phyloP scores from a whole-genome alignment of 2,329 filamentous ascomycete species.

The Onygena corvina region DNA sequence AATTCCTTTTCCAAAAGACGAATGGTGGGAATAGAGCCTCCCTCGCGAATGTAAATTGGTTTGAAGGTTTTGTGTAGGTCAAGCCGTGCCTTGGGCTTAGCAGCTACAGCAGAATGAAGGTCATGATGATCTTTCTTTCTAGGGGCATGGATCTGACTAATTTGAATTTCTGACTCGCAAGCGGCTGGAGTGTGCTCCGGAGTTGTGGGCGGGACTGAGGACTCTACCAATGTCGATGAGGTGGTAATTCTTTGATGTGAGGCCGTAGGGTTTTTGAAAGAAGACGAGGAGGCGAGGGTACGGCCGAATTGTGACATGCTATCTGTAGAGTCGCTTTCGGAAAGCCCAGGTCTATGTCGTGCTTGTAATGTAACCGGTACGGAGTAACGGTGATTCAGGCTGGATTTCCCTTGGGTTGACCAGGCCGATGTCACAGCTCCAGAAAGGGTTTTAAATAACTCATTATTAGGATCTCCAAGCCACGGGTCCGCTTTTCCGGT shows the following conservation, averaged over 20 bases:
- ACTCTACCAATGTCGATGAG: conserved; percentile 13
- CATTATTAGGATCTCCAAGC: conserved; percentile 82
- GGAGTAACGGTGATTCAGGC: conserved; percentile 27
- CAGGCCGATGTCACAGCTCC: conserved; percentile 75
- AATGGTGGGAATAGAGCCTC: conserved; percentile 88
- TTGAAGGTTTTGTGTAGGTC: conserved; percentile 15
- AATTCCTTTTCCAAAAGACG: conserved; percentile 93
- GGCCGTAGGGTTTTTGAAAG: neutral
- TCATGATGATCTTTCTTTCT: neutral
- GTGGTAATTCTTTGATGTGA: conserved; percentile 6
- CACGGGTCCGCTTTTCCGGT: conserved; percentile 92
- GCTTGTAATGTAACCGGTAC: conserved; percentile 17
- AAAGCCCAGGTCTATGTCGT: conserved; percentile 14
- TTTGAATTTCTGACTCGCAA: neutral
- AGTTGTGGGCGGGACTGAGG: neutral
- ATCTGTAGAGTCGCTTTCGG: conserved; percentile 28
- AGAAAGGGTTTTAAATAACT: conserved; percentile 82
- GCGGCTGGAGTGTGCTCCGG: neutral
- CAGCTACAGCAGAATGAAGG: neutral
- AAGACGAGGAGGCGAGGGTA: conserved; percentile 26
- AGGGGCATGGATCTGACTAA: neutral
- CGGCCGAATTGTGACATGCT: conserved; percentile 31
- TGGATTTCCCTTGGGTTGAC: conserved; percentile 38
- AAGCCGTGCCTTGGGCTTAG: neutral
- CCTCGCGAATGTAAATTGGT: conserved; percentile 88